A percentile compares a stretch with the other conserved stretches of the same genome.
Conservation (phyloP, 306 rosid genomes). For the Hylodesmum podocarpum region DNA sequence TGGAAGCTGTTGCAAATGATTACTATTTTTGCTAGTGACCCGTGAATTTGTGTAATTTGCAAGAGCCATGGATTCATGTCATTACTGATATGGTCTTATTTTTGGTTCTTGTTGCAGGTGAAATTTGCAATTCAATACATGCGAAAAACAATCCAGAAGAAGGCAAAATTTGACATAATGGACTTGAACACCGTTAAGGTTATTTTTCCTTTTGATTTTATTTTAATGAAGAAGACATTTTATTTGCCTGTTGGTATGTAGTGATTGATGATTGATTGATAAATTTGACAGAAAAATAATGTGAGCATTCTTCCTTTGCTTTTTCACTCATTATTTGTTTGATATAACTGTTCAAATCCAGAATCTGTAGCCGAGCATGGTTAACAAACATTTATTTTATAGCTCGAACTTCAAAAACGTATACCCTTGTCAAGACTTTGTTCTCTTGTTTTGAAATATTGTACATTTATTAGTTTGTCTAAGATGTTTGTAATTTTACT, state of each 20-base stretch:
- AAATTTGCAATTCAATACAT: slow-evolving; percentile 92
- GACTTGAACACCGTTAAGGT: slow-evolving; percentile 88
- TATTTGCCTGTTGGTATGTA: background rate
- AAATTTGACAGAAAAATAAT: background rate
- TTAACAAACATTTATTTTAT: background rate
- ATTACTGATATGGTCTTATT: background rate
- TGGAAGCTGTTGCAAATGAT: background rate
- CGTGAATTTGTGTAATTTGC: background rate
- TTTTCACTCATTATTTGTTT: background rate
- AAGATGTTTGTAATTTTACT: background rate
- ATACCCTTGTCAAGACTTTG: background rate
- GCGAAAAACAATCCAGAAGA: slow-evolving; percentile 86
- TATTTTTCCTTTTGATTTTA: background rate
- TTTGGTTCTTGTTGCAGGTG: slow-evolving; percentile 47
- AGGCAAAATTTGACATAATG: slow-evolving; percentile 92
- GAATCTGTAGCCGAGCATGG: background rate
- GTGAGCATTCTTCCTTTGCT: background rate
- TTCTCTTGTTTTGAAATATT: background rate
- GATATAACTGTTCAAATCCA: background rate
- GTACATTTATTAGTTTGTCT: background rate
- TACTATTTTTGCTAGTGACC: background rate
- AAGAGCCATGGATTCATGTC: background rate
- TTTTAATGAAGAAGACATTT: background rate
- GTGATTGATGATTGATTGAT: slow-evolving; percentile 9
- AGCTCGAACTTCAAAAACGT: background rate